Base-by-base conservation (phyloP, 2,329 filamentous ascomycete species). In the Thielaviopsis cerberus region DNA sequence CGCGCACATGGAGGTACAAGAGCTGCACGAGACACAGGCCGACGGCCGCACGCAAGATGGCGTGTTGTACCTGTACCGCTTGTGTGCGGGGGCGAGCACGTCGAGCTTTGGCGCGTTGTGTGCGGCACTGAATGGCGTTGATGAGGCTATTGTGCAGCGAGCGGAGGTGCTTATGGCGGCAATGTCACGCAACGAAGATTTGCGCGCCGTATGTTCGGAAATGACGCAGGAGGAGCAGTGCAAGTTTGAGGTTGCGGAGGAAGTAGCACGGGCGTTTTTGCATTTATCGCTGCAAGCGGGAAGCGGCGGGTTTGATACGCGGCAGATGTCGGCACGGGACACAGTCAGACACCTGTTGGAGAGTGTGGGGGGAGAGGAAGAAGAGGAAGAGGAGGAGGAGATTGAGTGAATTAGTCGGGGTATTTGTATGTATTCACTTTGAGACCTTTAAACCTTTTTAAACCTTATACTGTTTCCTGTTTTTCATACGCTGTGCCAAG, bases 51-150 rank as follows among this genome's bases (percentile, higher is more conserved):
- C 71, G 2, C 77, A 83, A 25, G 76, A 86, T 1, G 81, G 86
- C 63, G 75, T 89, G 27, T 82, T 78, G 0, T 88, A 86, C 64
- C 76, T 95, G 0, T 94, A 91, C 68, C 84, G 81, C 26, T 70
- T 85, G n/a, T 65, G 70, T 3, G 64, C 73, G 1, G 90, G 90
- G 0, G 77, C 83, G 58, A 91, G 83, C 64, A 80, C 74, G 7
- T 85, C 86, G 15, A 96, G 89, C 66, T 94, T 94, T 65, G 92
- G 92, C 0, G 86, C 83, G 26, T 78, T 79, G 69, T 97, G 92
- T 66, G 92, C 92, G 26, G 82, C 82, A 3, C 79, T 94, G 68
- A 96, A 94, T 64, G 90, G 90, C 1, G 81, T 98, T 15, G 83
- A 88, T 27, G 66, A 71, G 20, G 74, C 77, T 4, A 79, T 97